Percentiles rank a stretch among this genome's conserved stretches.
Conservation (phyloP, 306 rosid genomes). For the Malus sieversii region DNA sequence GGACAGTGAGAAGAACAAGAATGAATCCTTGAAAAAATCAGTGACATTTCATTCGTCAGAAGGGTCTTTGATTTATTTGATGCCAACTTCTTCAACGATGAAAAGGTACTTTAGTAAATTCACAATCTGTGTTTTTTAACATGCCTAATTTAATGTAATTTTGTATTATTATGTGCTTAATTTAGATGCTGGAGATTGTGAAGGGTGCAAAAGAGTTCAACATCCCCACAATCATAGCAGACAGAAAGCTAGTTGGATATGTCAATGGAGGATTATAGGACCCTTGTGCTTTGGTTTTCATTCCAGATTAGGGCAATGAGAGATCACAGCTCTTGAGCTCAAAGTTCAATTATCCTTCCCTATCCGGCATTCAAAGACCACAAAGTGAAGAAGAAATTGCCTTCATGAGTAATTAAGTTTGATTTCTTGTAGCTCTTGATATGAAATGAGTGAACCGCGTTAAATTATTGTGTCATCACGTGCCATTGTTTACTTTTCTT, state of each 20-base stretch:
- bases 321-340: not conserved
- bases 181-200: slow-evolving; percentile 42
- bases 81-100: slow-evolving; percentile 51
- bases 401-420: slow-evolving; percentile 48
- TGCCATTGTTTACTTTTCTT: too few relatives aligned
- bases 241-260: slow-evolving; percentile 49
- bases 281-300: slow-evolving; percentile 49
- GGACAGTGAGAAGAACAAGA: slow-evolving; percentile 36
- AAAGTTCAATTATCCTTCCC: slow-evolving; percentile 44
- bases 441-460: too few relatives aligned
- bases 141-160: not conserved
- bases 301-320: slow-evolving; percentile 35
- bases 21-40: slow-evolving; percentile 13
- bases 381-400: slow-evolving; percentile 56
- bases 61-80: slow-evolving; percentile 21
- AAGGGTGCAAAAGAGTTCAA: slow-evolving; percentile 45
- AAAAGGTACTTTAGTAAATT: slow-evolving; percentile 25
- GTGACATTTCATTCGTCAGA: slow-evolving; percentile 23
- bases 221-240: slow-evolving; percentile 44
- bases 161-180: not conserved
- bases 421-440: not conserved
- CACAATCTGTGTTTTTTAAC: too few relatives aligned
- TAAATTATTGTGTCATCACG: too few relatives aligned
- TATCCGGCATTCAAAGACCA: slow-evolving; percentile 36
- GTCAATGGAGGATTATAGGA: slow-evolving; percentile 53